phyloP scores from a whole-genome alignment of 1,139 yeast genomes.

The Diutina rugosa region DNA sequence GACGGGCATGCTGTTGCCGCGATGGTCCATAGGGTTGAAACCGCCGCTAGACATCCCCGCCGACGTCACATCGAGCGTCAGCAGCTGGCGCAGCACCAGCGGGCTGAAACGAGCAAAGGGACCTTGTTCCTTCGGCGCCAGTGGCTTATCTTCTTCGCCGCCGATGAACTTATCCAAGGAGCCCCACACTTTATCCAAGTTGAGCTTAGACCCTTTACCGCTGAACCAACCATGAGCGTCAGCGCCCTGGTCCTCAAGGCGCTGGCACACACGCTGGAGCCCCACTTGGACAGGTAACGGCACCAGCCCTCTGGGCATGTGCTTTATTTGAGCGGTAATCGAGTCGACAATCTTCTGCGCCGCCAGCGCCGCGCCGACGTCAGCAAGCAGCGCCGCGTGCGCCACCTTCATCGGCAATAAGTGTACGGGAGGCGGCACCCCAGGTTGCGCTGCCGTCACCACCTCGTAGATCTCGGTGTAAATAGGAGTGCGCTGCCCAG shows the following conservation, averaged over 20 bases:
- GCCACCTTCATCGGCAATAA: constrained; percentile 41
- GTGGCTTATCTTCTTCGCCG: constrained; percentile 51
- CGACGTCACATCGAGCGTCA: constrained; percentile 27
- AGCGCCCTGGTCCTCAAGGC: constrained; percentile 31
- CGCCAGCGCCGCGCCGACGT: constrained; percentile 41
- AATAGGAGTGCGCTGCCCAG: constrained; percentile 17
- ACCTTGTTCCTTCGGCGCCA: constrained; percentile 30
- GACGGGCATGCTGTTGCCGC: not conserved
- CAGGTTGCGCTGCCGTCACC: constrained; percentile 10
- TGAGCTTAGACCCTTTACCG: constrained; percentile 56
- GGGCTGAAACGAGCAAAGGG: constrained; percentile 70
- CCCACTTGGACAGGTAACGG: constrained; percentile 11
- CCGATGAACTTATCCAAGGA: constrained; percentile 84
- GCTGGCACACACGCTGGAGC: constrained; percentile 25
- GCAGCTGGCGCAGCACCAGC: constrained; percentile 40
- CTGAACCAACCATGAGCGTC: constrained; percentile 47
- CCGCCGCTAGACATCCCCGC: not conserved
- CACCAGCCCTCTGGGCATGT: not conserved
- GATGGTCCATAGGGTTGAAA: not conserved
- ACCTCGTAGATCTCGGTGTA: constrained; percentile 69
- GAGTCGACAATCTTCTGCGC: constrained; percentile 51
- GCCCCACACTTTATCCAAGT: constrained; percentile 79
- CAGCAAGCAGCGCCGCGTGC: constrained; percentile 56
- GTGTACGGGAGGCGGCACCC: constrained; percentile 32
- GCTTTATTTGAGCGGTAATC: constrained; percentile 30